Conservation (phyloP, 495 filamentous ascomycete species). For the Trichocladium antarcticum region DNA sequence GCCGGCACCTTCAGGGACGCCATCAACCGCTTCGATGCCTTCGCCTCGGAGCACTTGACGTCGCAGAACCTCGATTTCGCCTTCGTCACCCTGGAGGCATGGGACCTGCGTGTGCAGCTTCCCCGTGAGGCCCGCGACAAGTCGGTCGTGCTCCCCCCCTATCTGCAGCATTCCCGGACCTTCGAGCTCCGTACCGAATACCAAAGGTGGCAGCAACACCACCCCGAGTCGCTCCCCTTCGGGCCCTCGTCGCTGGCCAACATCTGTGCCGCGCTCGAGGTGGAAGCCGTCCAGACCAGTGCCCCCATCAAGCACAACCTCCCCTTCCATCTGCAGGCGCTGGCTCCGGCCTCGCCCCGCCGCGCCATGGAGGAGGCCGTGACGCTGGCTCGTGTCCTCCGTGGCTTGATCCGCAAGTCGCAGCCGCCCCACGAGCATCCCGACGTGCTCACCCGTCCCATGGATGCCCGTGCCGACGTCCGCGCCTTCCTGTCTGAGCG, state of each 20-base stretch:
- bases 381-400: conserved; percentile 82
- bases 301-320: conserved; percentile 98
- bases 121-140: conserved; percentile 96
- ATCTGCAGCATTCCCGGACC: conserved; percentile 91
- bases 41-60: conserved; percentile 77
- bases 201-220: conserved; percentile 94
- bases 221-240: conserved; percentile 93
- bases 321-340: conserved; percentile 91
- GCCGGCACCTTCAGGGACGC: conserved; percentile 95
- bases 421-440: conserved; percentile 87
- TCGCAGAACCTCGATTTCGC: conserved; percentile 84
- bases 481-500: conserved; percentile 87
- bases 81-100: conserved; percentile 95
- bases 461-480: conserved; percentile 97
- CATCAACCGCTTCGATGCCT: conserved; percentile 85
- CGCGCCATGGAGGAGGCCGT: conserved; percentile 97
- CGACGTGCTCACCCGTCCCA: conserved; percentile 83
- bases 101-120: conserved; percentile 96
- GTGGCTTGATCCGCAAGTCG: conserved; percentile 87
- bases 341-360: conserved; percentile 91
- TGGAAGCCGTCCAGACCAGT: conserved; percentile 90
- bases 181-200: conserved; percentile 97
- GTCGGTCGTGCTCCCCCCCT: conserved; percentile 89
- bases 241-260: conserved; percentile 89
- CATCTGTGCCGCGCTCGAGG: conserved; percentile 94